These are phyloP conservation scores for Sporothrix luriei DNA, from an alignment of 2,329 filamentous ascomycete species.

Conservation along the genomic window DNA sequence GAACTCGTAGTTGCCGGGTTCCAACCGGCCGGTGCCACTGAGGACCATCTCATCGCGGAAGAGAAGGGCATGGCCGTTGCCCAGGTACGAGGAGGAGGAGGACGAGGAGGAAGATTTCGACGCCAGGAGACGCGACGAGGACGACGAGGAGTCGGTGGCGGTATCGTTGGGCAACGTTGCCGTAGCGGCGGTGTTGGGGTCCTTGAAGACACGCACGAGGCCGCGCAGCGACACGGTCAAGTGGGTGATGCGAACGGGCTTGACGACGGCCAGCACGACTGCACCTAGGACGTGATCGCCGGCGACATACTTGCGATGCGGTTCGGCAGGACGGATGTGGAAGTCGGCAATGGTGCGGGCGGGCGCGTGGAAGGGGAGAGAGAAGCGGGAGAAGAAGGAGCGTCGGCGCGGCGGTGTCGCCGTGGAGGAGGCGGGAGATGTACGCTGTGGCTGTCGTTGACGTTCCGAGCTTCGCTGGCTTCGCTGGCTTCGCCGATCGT, in stretches of 20 bases:
- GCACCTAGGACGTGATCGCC: slow-evolving; percentile 74
- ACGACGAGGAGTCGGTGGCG: slow-evolving; percentile 36
- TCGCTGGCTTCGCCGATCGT: slow-evolving; percentile 11
- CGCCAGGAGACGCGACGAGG: slow-evolving; percentile 45
- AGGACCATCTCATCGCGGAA: slow-evolving; percentile 82
- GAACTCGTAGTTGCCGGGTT: slow-evolving; percentile 76
- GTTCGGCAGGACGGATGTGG: slow-evolving; percentile 74
- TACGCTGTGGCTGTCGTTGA: background rate
- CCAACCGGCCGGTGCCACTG: slow-evolving; percentile 75
- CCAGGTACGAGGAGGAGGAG: slow-evolving; percentile 55
- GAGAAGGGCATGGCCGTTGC: slow-evolving; percentile 76
- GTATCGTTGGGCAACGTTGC: slow-evolving; percentile 31
- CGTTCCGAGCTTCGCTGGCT: background rate
- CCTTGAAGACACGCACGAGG: slow-evolving; percentile 78
- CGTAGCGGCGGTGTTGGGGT: slow-evolving; percentile 56
- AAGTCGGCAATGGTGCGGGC: slow-evolving; percentile 73
- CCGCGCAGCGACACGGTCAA: slow-evolving; percentile 77
- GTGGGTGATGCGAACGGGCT: slow-evolving; percentile 77
- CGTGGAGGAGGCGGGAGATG: slow-evolving; percentile 36
- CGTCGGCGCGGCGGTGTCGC: slow-evolving; percentile 41
- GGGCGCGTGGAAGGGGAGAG: slow-evolving; percentile 55
- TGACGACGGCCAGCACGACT: slow-evolving; percentile 71
- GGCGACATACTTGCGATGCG: slow-evolving; percentile 73
- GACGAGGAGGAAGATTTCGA: slow-evolving; percentile 14
- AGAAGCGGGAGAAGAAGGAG: slow-evolving; percentile 58